A percentile compares a stretch with the other conserved stretches of the same genome.
Conservation (phyloP, 148 eudicot genomes). For the Camellia granthamiana region DNA sequence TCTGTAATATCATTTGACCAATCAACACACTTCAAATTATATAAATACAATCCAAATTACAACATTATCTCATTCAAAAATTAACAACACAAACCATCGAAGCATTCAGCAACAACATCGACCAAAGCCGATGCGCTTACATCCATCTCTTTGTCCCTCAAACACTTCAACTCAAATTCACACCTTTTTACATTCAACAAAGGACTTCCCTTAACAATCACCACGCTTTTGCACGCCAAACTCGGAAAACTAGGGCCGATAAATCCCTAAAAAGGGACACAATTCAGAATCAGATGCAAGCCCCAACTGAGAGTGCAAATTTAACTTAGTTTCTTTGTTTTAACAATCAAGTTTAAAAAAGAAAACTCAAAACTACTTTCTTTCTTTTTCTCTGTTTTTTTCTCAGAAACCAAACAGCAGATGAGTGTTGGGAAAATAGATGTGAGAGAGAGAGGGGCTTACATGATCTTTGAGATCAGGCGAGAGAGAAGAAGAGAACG, state of each 20-base stretch:
- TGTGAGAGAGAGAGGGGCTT: background rate
- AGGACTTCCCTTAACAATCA: conserved; percentile 2
- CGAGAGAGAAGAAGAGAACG: conserved; percentile 25
- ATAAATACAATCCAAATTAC: background rate
- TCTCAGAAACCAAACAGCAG: background rate
- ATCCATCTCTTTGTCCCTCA: conserved; percentile 59
- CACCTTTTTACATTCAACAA: conserved; percentile 23
- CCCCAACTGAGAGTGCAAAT: background rate
- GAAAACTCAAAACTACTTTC: background rate
- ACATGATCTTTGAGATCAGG: conserved; percentile 30
- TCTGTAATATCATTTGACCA: conserved; percentile 31
- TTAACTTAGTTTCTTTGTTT: background rate
- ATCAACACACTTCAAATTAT: background rate
- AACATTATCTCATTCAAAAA: background rate
- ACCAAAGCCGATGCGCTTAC: conserved; percentile 45
- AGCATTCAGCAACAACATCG: conserved; percentile 55
- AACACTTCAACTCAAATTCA: conserved; percentile 50
- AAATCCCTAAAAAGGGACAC: conserved; percentile 35
- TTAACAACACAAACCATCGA: conserved; percentile 42
- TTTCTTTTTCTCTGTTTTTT: background rate
- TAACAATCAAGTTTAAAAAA: background rate
- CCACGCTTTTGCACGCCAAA: conserved; percentile 31
- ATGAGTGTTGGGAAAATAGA: background rate
- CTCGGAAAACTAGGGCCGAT: conserved; percentile 27
- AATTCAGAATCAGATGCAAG: background rate